Conservation (phyloP, 1,284 basidiomycete species). For the Cronartium ribicola region DNA sequence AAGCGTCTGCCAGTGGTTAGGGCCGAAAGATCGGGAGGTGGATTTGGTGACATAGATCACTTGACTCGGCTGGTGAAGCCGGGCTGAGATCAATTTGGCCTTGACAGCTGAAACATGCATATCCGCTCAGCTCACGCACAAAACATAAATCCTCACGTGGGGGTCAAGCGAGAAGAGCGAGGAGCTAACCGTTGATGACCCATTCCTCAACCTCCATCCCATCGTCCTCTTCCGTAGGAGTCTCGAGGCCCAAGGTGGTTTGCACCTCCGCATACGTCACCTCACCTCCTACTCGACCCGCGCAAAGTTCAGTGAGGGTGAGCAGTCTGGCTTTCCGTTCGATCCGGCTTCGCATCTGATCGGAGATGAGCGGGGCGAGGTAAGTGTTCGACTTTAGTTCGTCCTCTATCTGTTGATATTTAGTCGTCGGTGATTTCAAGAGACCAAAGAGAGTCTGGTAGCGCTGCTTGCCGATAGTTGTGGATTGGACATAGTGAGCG, state of each 20-base stretch:
- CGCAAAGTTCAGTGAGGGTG: slow-evolving; percentile 31
- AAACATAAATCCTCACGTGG: not conserved
- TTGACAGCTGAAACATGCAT: slow-evolving; percentile 18
- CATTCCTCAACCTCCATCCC: slow-evolving; percentile 43
- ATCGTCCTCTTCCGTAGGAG: slow-evolving; percentile 29
- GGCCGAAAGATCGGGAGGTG: slow-evolving; percentile 13
- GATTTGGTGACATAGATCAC: slow-evolving; percentile 36
- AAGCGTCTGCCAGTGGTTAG: slow-evolving; percentile 17
- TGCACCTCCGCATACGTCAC: slow-evolving; percentile 36
- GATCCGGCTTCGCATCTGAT: not conserved
- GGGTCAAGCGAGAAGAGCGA: not conserved
- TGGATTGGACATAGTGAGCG: slow-evolving; percentile 15
- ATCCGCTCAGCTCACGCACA: not conserved
- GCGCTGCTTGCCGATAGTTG: slow-evolving; percentile 12
- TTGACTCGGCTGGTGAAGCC: slow-evolving; percentile 35
- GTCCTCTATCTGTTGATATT: slow-evolving; percentile 20
- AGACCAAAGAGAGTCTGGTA: slow-evolving; percentile 15
- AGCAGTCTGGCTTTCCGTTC: slow-evolving; percentile 38
- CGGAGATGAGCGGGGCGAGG: slow-evolving; percentile 1
- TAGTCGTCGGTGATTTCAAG: slow-evolving; percentile 15
- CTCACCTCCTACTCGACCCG: slow-evolving; percentile 27
- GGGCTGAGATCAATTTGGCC: slow-evolving; percentile 34
- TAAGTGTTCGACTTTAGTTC: slow-evolving; percentile 25
- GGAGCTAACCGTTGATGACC: slow-evolving; percentile 38
- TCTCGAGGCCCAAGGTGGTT: slow-evolving; percentile 14